phyloP scores from a whole-genome alignment of 345 rosid genomes.

The Luvunga scandens region DNA sequence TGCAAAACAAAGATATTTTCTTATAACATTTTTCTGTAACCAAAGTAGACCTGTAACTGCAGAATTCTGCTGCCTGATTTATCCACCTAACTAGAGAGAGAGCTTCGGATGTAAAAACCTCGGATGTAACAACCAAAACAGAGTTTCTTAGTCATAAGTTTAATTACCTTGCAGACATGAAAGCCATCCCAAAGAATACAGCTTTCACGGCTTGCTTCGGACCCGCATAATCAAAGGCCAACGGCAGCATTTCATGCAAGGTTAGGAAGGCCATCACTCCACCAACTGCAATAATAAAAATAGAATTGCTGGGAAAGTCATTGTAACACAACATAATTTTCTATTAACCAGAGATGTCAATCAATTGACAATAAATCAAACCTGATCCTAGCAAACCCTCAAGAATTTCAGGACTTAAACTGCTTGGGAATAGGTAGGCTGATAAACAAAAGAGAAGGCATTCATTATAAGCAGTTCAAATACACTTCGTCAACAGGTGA shows the following conservation, averaged over 20 bases:
- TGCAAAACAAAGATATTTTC: background rate
- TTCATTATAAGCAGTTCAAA: background rate
- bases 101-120: background rate
- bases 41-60: background rate
- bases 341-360: background rate
- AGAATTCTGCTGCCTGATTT: background rate
- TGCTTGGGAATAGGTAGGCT: constrained; percentile 95
- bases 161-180: constrained; percentile 95
- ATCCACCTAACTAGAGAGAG: background rate
- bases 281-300: constrained; percentile 61
- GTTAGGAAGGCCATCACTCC: constrained; percentile 99
- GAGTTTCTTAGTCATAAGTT: background rate
- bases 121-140: background rate
- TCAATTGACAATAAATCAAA: constrained; percentile 21
- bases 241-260: constrained; percentile 95
- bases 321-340: constrained; percentile 1
- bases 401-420: constrained; percentile 86
- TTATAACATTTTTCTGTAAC: background rate
- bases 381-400: constrained; percentile 95
- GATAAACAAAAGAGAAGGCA: constrained; percentile 27
- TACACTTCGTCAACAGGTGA: background rate
- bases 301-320: background rate
- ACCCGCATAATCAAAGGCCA: constrained; percentile 98
- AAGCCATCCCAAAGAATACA: constrained; percentile 95
- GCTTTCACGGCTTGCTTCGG: constrained; percentile 99